A percentile compares a stretch with the other conserved stretches of the same genome.
phyloP scores from a whole-genome alignment of 768 basidiomycete genomes.

The Termitomyces sp. region DNA sequence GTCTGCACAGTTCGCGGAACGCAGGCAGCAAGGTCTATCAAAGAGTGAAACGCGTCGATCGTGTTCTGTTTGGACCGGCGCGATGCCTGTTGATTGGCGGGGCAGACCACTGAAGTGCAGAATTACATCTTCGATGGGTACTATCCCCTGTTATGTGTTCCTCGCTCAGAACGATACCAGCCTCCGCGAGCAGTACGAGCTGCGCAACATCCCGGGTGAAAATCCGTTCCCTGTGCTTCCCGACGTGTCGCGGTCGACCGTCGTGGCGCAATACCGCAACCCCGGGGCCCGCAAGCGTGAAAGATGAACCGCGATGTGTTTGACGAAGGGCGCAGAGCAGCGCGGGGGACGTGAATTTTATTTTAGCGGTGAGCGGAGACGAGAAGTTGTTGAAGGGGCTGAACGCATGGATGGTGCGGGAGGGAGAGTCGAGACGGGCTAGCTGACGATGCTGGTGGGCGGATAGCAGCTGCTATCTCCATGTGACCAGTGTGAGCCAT shows the following conservation, averaged over 20 bases:
- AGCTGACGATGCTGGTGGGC: too few species aligned
- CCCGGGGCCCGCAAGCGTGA: constrained; percentile 47
- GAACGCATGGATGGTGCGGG: constrained; percentile 64
- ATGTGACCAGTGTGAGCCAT: too few species aligned
- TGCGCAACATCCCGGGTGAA: constrained; percentile 77
- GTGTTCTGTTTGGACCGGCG: constrained; percentile 76
- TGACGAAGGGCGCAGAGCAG: background rate
- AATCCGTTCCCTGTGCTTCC: constrained; percentile 81
- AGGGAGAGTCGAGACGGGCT: too few species aligned
- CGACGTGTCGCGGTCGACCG: constrained; percentile 75
- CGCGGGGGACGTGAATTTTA: constrained; percentile 43
- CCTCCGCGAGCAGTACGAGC: constrained; percentile 75
- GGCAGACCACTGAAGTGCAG: constrained; percentile 88
- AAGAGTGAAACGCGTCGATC: too few species aligned
- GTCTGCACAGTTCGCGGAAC: too few species aligned
- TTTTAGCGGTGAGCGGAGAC: constrained; percentile 66
- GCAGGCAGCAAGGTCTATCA: too few species aligned
- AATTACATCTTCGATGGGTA: constrained; percentile 86
- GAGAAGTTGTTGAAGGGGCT: constrained; percentile 74
- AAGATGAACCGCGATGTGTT: constrained; percentile 29
- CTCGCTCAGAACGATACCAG: constrained; percentile 22
- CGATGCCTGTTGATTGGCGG: too few species aligned
- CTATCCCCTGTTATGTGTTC: background rate
- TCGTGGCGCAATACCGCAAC: constrained; percentile 76
- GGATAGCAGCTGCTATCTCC: too few species aligned